Evolutionary conservation across 352 stramenopile genomes (phyloP).

Genomic region (Phytophthora boehmeriae): DNA sequence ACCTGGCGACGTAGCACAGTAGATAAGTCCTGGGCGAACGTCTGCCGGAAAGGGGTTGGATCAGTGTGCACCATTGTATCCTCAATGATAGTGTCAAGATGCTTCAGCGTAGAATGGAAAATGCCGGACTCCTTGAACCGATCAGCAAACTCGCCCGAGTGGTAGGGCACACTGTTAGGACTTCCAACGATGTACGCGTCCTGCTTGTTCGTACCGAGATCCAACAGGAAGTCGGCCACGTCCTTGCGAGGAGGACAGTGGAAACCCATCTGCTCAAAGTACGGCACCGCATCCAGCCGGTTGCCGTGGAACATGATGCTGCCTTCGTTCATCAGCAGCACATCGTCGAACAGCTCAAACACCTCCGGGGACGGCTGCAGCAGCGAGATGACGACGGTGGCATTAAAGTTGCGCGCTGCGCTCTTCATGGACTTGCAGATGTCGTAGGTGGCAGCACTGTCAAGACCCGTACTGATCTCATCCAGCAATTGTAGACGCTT

Average conservation of each 20-base stretch:
- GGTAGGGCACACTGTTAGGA: conserved; percentile 22
- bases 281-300: conserved; percentile 37
- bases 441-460: conserved; percentile 61
- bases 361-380: conserved; percentile 94
- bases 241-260: conserved; percentile 50
- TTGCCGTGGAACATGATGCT: conserved; percentile 84
- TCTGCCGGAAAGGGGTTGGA: conserved; percentile 49
- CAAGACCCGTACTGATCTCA: conserved; percentile 71
- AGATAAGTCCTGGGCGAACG: conserved; percentile 48
- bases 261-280: conserved; percentile 60
- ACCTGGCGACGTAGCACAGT: conserved; percentile 67
- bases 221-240: conserved; percentile 59
- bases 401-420: conserved; percentile 53
- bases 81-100: conserved; percentile 34
- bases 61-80: conserved; percentile 21
- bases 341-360: conserved; percentile 93
- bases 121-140: conserved; percentile 57
- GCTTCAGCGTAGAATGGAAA: conserved; percentile 49
- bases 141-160: conserved; percentile 50
- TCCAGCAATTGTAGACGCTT: conserved; percentile 82
- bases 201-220: conserved; percentile 61
- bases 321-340: conserved; percentile 92
- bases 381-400: conserved; percentile 76
- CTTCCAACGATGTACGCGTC: conserved; percentile 36
- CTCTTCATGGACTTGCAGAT: conserved; percentile 57